phyloP scores from a whole-genome alignment of 768 basidiomycete species.

The Mycena crocata region DNA sequence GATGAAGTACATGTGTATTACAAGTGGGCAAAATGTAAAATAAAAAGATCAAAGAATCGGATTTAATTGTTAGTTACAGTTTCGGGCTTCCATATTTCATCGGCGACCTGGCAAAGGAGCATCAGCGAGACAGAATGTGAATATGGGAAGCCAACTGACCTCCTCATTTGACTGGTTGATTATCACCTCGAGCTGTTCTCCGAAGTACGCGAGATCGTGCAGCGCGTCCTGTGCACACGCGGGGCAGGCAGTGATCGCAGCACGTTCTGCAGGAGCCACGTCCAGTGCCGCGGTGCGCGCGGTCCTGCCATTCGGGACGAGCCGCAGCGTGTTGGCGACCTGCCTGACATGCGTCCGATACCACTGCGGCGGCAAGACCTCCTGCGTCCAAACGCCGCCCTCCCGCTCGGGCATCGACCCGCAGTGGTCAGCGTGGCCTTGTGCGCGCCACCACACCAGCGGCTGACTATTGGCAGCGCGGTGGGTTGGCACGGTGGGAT shows the following conservation, averaged over 20 bases:
- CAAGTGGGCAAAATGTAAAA: too few species aligned
- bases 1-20: too few species aligned
- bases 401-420: conserved; percentile 2
- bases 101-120: too few species aligned
- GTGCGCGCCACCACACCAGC: conserved; percentile 19
- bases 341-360: conserved; percentile 11
- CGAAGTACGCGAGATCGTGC: conserved; percentile 15
- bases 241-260: conserved; percentile 4
- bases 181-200: conserved; percentile 5
- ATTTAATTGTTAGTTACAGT: too few species aligned
- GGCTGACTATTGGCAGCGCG: background rate
- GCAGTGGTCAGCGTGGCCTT: background rate
- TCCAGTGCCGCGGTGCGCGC: background rate
- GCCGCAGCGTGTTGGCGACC: conserved; percentile 7
- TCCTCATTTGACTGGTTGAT: conserved; percentile 14
- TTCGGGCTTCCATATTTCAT: too few species aligned
- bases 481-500: background rate
- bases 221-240: conserved; percentile 15
- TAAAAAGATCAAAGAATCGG: too few species aligned
- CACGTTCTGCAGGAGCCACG: background rate
- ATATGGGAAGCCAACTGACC: background rate
- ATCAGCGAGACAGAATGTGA: too few species aligned
- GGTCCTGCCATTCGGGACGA: conserved; percentile 17
- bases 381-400: conserved; percentile 13
- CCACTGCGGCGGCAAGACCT: conserved; percentile 15